These are phyloP conservation scores for Bryoerythrophyllum caledonicum DNA, from an alignment of 225 moss, liverwort and hornwort species.

Conservation along the genomic window DNA sequence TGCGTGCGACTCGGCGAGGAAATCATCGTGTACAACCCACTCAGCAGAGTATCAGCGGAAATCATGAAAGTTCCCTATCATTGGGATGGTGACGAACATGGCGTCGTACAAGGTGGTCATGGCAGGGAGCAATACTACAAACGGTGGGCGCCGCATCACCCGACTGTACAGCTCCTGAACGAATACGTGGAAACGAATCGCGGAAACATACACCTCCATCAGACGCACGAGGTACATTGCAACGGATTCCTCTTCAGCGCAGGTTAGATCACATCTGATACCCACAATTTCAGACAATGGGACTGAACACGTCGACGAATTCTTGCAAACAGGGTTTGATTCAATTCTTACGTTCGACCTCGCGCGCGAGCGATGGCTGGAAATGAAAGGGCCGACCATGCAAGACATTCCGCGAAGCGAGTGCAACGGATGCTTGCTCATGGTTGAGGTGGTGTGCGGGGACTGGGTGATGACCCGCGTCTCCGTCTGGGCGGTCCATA, in stretches of 20 bases:
- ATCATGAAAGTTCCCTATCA: constrained; percentile 68
- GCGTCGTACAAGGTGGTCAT: constrained; percentile 18
- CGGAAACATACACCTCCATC: constrained; percentile 42
- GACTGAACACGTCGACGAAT: no score
- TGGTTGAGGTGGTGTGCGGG: constrained; percentile 23
- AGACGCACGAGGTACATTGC: constrained; percentile 48
- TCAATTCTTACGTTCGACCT: constrained; percentile 25
- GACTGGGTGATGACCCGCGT: constrained; percentile 19
- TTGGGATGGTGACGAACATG: constrained; percentile 56
- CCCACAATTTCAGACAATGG: not conserved
- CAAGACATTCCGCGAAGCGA: constrained; percentile 23
- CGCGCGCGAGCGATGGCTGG: constrained; percentile 25
- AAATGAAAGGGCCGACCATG: constrained; percentile 18
- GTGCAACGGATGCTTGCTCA: constrained; percentile 30
- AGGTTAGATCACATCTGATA: constrained; percentile 1
- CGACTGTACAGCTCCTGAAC: constrained; percentile 51
- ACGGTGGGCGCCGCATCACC: constrained; percentile 37
- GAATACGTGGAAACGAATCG: constrained; percentile 36
- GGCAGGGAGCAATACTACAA: constrained; percentile 32
- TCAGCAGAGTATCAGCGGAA: no score
- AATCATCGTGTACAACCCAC: constrained; percentile 65
- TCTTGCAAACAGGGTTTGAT: constrained; percentile 23
- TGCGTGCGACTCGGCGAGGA: constrained; percentile 43
- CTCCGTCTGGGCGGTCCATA: constrained; percentile 29
- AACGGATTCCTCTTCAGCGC: constrained; percentile 60